A percentile compares a stretch with the other conserved stretches of the same genome.
Evolutionary conservation across 2,329 filamentous ascomycete genomes (phyloP).

Genomic region (Paecilomyces sp.): DNA sequence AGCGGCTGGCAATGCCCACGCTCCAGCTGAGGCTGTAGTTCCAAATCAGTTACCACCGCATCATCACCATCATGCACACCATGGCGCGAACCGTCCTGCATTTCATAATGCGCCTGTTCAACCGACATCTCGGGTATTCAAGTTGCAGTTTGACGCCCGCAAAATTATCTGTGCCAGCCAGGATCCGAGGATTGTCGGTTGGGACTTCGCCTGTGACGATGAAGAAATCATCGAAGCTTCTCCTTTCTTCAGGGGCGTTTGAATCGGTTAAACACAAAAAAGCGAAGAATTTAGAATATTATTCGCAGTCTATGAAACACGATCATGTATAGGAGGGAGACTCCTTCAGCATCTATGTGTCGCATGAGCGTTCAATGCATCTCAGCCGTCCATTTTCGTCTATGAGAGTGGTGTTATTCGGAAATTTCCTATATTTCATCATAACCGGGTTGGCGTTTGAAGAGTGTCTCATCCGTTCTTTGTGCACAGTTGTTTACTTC

Average conservation of each 20-base stretch:
- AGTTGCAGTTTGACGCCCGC: constrained; percentile 89
- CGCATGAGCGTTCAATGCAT: not conserved
- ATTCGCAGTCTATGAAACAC: not conserved
- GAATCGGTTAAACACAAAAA: constrained; percentile 4
- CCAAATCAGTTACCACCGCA: constrained; percentile 6
- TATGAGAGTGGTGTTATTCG: not conserved
- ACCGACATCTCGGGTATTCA: constrained; percentile 68
- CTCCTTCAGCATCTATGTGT: not conserved
- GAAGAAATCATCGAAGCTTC: constrained; percentile 69
- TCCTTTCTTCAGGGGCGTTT: constrained; percentile 60
- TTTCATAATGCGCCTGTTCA: constrained; percentile 22
- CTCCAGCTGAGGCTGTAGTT: constrained; percentile 2
- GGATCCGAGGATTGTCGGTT: constrained; percentile 84
- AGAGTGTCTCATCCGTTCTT: not conserved
- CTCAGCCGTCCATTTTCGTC: not conserved
- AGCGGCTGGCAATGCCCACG: constrained; percentile 1
- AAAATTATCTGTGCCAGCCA: constrained; percentile 94
- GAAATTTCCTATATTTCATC: not conserved
- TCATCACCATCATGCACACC: constrained; percentile 10
- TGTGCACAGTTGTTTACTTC: not conserved
- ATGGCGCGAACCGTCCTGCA: constrained; percentile 12
- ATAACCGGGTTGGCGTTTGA: not conserved
- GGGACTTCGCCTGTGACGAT: constrained; percentile 93
- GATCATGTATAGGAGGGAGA: not conserved
- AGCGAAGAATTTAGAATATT: not conserved